phyloP scores from a whole-genome alignment of 2,329 filamentous ascomycete species.

The Chaetomiaceae sp. region DNA sequence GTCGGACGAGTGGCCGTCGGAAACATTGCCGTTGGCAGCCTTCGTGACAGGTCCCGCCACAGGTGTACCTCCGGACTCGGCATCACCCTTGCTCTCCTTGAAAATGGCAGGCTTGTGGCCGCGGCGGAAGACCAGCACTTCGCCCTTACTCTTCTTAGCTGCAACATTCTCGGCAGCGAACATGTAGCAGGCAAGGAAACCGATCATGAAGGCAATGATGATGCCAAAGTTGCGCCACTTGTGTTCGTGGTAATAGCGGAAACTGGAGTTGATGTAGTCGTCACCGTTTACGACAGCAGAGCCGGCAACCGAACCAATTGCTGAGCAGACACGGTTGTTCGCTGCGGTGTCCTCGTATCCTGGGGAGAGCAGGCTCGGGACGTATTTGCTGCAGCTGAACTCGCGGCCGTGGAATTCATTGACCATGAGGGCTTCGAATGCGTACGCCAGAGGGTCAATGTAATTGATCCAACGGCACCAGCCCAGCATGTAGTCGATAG shows the following conservation, averaged over 20 bases:
- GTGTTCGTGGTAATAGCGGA: conserved; percentile 54
- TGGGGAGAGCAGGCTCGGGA: conserved; percentile 38
- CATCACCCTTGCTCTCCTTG: conserved; percentile 59
- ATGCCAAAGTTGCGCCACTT: conserved; percentile 71
- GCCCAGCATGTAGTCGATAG: conserved; percentile 64
- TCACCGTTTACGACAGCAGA: conserved; percentile 52
- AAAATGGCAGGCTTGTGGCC: conserved; percentile 58
- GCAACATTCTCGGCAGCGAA: conserved; percentile 62
- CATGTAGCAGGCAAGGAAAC: conserved; percentile 60
- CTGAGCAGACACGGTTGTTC: conserved; percentile 51
- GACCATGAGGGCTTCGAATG: conserved; percentile 74
- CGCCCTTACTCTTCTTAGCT: conserved; percentile 67
- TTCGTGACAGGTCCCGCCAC: conserved; percentile 45
- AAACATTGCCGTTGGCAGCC: conserved; percentile 38
- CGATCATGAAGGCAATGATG: conserved; percentile 59
- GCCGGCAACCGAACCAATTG: conserved; percentile 56
- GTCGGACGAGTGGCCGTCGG: conserved; percentile 28
- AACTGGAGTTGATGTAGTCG: conserved; percentile 50
- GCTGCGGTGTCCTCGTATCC: conserved; percentile 36
- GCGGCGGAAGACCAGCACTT: conserved; percentile 69
- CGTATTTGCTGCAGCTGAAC: conserved; percentile 49
- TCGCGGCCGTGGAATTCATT: conserved; percentile 72
- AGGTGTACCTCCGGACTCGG: conserved; percentile 47
- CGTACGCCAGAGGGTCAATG: conserved; percentile 72
- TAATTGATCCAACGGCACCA: conserved; percentile 86